Percentiles rank a stretch among this genome's conserved stretches.
Evolutionary conservation across 2,329 filamentous ascomycete species (phyloP).

Genomic region (Neonectria ditissima): DNA sequence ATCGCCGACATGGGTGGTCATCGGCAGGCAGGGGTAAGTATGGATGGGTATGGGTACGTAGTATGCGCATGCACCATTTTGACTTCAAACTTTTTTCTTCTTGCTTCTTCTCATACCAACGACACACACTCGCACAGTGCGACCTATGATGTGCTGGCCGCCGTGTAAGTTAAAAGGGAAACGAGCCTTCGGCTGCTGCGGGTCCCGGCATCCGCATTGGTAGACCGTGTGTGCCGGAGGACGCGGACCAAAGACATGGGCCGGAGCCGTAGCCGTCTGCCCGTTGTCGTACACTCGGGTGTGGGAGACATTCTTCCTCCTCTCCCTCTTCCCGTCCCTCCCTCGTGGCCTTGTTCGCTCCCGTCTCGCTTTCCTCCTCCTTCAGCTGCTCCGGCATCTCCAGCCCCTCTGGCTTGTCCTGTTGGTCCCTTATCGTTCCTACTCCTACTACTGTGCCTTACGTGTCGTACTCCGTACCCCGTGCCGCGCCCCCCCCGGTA

Average conservation of each 20-base stretch:
- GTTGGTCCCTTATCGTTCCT: not conserved
- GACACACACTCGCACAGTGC: conserved; percentile 9
- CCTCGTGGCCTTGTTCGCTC: not conserved
- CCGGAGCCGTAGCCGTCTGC: conserved; percentile 16
- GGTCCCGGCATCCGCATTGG: conserved; percentile 18
- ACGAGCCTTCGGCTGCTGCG: conserved; percentile 23
- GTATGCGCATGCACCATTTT: conserved; percentile 10
- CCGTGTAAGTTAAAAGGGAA: conserved; percentile 12
- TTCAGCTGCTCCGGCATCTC: not conserved
- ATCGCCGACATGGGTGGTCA: conserved; percentile 3
- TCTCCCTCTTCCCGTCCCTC: not conserved
- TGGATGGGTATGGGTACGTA: conserved; percentile 9
- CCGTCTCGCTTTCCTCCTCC: not conserved
- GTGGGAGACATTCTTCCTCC: conserved; percentile 8
- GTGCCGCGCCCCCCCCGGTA: not conserved
- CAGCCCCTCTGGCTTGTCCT: not conserved
- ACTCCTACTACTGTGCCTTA: not conserved
- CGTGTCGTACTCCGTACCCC: conserved; percentile 14
- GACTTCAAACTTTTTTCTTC: conserved; percentile 13
- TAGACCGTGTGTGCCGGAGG: conserved; percentile 16
- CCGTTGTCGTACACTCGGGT: conserved; percentile 20
- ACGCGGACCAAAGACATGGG: conserved; percentile 16
- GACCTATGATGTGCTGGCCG: conserved; percentile 12
- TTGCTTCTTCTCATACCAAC: conserved; percentile 19
- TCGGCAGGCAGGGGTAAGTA: conserved; percentile 1